These are phyloP conservation scores for Eutypella sp. DNA, from an alignment of 2,329 filamentous ascomycete species.

Conservation along the genomic window DNA sequence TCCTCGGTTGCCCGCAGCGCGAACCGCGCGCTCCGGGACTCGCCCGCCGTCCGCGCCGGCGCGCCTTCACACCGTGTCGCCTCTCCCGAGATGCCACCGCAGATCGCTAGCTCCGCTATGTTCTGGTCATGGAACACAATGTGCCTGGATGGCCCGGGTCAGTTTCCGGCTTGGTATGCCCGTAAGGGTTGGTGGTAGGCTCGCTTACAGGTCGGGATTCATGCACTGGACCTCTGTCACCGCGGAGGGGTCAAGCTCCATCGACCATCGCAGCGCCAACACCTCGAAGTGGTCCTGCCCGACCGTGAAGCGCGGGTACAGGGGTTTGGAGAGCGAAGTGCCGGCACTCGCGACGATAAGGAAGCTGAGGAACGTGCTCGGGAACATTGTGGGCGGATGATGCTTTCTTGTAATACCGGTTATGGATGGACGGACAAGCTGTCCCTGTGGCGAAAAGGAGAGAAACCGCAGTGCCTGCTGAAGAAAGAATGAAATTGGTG, in stretches of 20 bases:
- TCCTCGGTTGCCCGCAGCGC: constrained; percentile 34
- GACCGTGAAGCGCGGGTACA: constrained; percentile 33
- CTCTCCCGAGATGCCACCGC: constrained; percentile 45
- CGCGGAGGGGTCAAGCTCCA: constrained; percentile 34
- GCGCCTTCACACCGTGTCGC: constrained; percentile 41
- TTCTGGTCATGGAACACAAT: constrained; percentile 46
- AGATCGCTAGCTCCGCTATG: constrained; percentile 44
- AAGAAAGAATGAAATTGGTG: neutral
- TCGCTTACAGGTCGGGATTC: constrained; percentile 34
- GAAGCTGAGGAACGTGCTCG: constrained; percentile 25
- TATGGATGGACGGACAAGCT: no score
- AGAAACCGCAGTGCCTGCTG: no score
- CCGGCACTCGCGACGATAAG: constrained; percentile 26
- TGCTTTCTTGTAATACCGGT: no score
- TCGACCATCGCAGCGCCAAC: constrained; percentile 34
- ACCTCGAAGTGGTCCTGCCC: constrained; percentile 41
- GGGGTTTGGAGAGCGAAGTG: constrained; percentile 28
- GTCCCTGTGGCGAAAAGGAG: no score
- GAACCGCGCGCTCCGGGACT: constrained; percentile 44
- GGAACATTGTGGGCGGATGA: constrained; percentile 26
- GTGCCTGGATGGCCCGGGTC: constrained; percentile 22
- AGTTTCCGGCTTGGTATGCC: no score
- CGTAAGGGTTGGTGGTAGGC: neutral
- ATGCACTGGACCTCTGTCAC: constrained; percentile 36
- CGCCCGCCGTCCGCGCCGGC: constrained; percentile 39